Percentiles rank a stretch among this genome's conserved stretches.
phyloP scores from a whole-genome alignment of 805 yeast species.

The Yarrowia deformans region DNA sequence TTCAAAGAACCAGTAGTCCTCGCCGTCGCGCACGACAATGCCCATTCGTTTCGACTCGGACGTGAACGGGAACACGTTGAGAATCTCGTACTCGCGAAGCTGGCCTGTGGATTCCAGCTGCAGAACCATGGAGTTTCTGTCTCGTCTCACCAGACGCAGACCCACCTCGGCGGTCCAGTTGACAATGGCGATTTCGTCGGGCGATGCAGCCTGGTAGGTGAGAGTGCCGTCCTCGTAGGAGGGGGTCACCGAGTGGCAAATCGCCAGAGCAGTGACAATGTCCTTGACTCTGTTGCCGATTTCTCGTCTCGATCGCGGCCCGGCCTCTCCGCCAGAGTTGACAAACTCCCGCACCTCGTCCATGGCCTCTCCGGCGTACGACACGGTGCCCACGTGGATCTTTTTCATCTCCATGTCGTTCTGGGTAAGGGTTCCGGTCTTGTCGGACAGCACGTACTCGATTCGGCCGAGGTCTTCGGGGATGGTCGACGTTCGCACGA shows the following conservation, averaged over 20 bases:
- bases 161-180: conserved; percentile 90
- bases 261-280: conserved; percentile 78
- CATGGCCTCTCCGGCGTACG: conserved; percentile 90
- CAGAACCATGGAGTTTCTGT: conserved; percentile 74
- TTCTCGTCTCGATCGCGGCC: conserved; percentile 64
- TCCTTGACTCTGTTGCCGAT: conserved; percentile 79
- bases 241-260: conserved; percentile 98
- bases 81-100: conserved; percentile 64
- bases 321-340: conserved; percentile 43
- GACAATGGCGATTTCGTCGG: conserved; percentile 97
- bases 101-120: conserved; percentile 64
- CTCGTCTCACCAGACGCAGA: conserved; percentile 78
- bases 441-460: conserved; percentile 89
- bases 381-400: conserved; percentile 88
- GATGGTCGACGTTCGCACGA: conserved; percentile 95
- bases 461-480: conserved; percentile 98
- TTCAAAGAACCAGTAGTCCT: conserved; percentile 82
- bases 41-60: conserved; percentile 98
- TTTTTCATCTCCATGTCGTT: conserved; percentile 97
- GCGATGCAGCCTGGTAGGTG: conserved; percentile 96
- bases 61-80: conserved; percentile 90
- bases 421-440: conserved; percentile 97
- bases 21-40: conserved; percentile 68
- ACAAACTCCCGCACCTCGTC: conserved; percentile 84
- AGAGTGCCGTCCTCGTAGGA: conserved; percentile 75